Conservation (phyloP, 805 yeast species). For the Clavispora asparagi region DNA sequence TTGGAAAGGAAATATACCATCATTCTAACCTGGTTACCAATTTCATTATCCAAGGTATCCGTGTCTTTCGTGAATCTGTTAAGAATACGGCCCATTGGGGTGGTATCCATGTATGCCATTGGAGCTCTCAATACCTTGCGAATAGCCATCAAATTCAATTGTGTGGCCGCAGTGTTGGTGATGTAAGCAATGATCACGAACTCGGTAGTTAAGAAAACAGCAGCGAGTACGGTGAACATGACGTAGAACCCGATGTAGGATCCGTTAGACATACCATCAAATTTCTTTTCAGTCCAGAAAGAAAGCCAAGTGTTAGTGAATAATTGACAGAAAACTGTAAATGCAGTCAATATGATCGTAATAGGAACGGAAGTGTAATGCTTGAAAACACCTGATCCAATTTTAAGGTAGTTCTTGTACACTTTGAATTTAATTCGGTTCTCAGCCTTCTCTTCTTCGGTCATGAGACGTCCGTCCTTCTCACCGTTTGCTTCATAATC, state of each 20-base stretch:
- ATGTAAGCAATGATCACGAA: conserved; percentile 45
- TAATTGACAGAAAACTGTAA: conserved; percentile 40
- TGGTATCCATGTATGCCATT: conserved; percentile 77
- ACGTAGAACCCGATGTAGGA: conserved; percentile 75
- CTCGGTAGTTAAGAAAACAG: conserved; percentile 37
- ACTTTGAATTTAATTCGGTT: conserved; percentile 25
- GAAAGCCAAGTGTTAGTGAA: conserved; percentile 77
- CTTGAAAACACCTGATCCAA: conserved; percentile 24
- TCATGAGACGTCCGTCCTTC: conserved; percentile 13
- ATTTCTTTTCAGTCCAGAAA: conserved; percentile 67
- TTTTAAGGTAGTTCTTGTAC: conserved; percentile 26
- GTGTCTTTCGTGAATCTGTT: conserved; percentile 87
- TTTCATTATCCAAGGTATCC: conserved; percentile 75
- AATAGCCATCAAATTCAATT: conserved; percentile 60
- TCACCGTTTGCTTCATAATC: conserved; percentile 5
- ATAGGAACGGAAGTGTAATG: conserved; percentile 19
- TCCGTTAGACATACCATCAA: conserved; percentile 39
- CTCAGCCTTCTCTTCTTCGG: conserved; percentile 12
- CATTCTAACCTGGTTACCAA: conserved; percentile 64
- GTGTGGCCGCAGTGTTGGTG: conserved; percentile 49
- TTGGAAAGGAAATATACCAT: conserved; percentile 49
- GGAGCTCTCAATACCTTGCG: conserved; percentile 65
- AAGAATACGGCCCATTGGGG: conserved; percentile 83
- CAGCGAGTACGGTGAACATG: conserved; percentile 49
- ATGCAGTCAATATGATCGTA: conserved; percentile 10